Evolutionary conservation across 768 basidiomycete species (phyloP).

Genomic region (Ramaria sp.): DNA sequence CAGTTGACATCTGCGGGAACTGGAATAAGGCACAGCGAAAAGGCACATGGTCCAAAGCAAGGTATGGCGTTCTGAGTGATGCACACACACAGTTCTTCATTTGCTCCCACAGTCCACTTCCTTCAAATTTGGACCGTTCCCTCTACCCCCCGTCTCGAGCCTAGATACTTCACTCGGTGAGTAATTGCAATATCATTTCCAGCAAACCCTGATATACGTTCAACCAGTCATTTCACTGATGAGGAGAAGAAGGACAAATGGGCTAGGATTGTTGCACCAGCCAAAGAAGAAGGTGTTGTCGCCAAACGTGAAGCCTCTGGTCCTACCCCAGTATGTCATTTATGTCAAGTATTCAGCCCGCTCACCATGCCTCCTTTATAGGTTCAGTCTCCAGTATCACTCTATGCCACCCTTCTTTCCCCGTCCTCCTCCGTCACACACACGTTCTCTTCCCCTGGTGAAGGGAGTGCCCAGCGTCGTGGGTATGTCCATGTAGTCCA

Average conservation of each 20-base stretch:
- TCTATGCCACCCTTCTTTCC: slow-evolving; percentile 70
- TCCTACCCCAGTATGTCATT: slow-evolving; percentile 53
- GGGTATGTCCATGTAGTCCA: slow-evolving; percentile 84
- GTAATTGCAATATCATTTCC: slow-evolving; percentile 4
- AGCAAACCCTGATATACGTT: neutral
- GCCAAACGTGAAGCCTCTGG: slow-evolving; percentile 57
- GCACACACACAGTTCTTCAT: neutral
- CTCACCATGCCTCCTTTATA: neutral
- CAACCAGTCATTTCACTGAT: slow-evolving; percentile 59
- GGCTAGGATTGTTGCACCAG: slow-evolving; percentile 68
- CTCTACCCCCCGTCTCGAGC: slow-evolving; percentile 36
- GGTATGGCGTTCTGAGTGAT: neutral
- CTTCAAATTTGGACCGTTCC: slow-evolving; percentile 65
- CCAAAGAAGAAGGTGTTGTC: slow-evolving; percentile 44
- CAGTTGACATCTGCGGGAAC: slow-evolving; percentile 91
- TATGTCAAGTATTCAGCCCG: slow-evolving; percentile 11
- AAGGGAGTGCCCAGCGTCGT: slow-evolving; percentile 29
- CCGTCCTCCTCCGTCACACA: slow-evolving; percentile 43
- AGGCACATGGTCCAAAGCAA: slow-evolving; percentile 35
- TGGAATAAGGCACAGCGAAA: slow-evolving; percentile 79
- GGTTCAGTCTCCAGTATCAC: slow-evolving; percentile 49
- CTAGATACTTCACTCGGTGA: slow-evolving; percentile 77
- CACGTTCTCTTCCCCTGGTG: slow-evolving; percentile 25
- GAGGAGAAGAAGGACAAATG: slow-evolving; percentile 69
- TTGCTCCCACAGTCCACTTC: slow-evolving; percentile 34